Conservation (phyloP, 176 grass and related monocot genomes). For the Juncus effusus region DNA sequence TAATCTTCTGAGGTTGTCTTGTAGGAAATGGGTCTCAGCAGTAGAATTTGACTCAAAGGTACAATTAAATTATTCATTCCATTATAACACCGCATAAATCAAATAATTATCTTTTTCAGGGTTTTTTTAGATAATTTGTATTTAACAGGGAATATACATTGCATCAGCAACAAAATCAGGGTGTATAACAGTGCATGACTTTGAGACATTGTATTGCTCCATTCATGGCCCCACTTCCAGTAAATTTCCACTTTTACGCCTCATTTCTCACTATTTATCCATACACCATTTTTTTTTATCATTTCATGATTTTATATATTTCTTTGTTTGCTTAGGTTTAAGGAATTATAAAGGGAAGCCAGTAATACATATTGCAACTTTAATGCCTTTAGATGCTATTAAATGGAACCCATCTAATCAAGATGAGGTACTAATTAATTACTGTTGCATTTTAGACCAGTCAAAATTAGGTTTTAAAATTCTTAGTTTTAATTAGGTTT, state of each 20-base stretch:
- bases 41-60: conserved; percentile 94
- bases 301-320: conserved; percentile 10
- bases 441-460: background rate
- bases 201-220: conserved; percentile 80
- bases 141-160: conserved; percentile 81
- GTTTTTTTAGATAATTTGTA: conserved; percentile 15
- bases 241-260: conserved; percentile 45
- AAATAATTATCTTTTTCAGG: background rate
- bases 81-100: background rate
- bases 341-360: conserved; percentile 47
- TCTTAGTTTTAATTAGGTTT: background rate
- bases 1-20: conserved; percentile 31
- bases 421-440: conserved; percentile 57
- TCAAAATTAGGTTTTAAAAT: conserved; percentile 5
- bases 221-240: conserved; percentile 43
- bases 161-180: conserved; percentile 82
- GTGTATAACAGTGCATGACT: conserved; percentile 92
- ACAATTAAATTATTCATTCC: conserved; percentile 28
- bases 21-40: conserved; percentile 63
- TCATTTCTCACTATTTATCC: conserved; percentile 20
- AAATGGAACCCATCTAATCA: conserved; percentile 93
- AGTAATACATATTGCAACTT: conserved; percentile 59
- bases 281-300: conserved; percentile 14
- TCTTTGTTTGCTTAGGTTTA: conserved; percentile 41
- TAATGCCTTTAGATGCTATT: conserved; percentile 43